Percentiles rank a stretch among this genome's conserved stretches.
These are phyloP conservation scores for Castanea sativa DNA, from an alignment of 306 rosid species.

Conservation along the genomic window DNA sequence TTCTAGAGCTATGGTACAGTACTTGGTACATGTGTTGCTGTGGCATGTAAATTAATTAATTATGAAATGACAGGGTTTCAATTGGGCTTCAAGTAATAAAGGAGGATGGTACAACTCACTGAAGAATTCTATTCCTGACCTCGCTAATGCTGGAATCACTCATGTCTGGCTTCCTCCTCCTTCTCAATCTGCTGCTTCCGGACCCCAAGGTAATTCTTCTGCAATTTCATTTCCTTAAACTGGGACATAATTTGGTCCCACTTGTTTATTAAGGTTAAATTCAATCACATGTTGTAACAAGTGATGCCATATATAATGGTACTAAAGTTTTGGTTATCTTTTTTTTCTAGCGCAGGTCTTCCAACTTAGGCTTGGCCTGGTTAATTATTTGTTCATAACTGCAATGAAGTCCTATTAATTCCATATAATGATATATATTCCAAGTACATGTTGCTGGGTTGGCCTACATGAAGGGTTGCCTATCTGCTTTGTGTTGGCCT, in stretches of 20 bases:
- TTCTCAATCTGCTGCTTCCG: conserved; percentile 45
- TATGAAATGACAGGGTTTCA: conserved; percentile 58
- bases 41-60: not conserved
- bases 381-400: not conserved
- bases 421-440: not conserved
- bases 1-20: no score
- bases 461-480: not conserved
- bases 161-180: conserved; percentile 98
- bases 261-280: not conserved
- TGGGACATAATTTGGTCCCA: not conserved
- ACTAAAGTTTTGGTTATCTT: not conserved
- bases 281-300: not conserved
- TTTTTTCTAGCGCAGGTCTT: not conserved
- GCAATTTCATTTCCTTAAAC: not conserved
- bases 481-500: not conserved
- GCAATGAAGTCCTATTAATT: not conserved
- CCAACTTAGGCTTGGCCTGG: not conserved
- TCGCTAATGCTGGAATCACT: conserved; percentile 56
- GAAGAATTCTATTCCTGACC: conserved; percentile 51
- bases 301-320: not conserved
- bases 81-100: conserved; percentile 74
- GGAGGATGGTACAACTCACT: conserved; percentile 75
- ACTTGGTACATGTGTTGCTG: no score
- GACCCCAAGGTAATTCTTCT: conserved; percentile 37
- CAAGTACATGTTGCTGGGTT: not conserved